Evolutionary conservation across 495 filamentous ascomycete genomes (phyloP).

Genomic region (Aspergillus olivimuriae): DNA sequence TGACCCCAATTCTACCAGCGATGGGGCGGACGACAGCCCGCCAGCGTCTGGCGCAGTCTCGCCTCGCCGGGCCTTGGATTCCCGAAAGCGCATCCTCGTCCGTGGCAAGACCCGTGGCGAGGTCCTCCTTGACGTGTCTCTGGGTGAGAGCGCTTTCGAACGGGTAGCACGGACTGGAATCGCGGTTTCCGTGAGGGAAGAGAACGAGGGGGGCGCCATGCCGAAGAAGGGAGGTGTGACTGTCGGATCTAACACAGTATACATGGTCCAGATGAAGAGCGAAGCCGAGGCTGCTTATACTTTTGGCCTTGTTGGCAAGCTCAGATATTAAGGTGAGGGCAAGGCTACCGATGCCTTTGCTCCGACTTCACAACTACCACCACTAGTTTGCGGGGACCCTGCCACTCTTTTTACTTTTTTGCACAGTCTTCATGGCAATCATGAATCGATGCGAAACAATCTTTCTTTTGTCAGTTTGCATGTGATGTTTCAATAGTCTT

Average conservation of each 20-base stretch:
- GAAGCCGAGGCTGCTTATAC: constrained; percentile 56
- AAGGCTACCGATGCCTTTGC: too few relatives aligned
- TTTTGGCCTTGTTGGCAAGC: constrained; percentile 55
- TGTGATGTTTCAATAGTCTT: too few relatives aligned
- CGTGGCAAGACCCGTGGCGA: constrained; percentile 58
- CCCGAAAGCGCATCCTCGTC: constrained; percentile 80
- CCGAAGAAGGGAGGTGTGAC: constrained; percentile 64
- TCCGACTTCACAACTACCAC: too few relatives aligned
- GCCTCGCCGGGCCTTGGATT: constrained; percentile 27
- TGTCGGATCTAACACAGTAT: constrained; percentile 63
- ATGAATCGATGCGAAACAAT: too few relatives aligned
- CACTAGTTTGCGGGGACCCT: too few relatives aligned
- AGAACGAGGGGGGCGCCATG: constrained; percentile 62
- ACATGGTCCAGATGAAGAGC: constrained; percentile 75
- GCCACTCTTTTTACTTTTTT: too few relatives aligned
- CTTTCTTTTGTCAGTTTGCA: too few relatives aligned
- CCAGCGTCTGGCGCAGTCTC: constrained; percentile 31
- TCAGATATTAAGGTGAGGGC: constrained; percentile 52
- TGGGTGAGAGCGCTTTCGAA: constrained; percentile 80
- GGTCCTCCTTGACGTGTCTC: constrained; percentile 72
- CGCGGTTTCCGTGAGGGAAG: constrained; percentile 80
- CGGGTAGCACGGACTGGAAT: constrained; percentile 77
- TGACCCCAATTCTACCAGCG: constrained; percentile 15
- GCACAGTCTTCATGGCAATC: too few relatives aligned
- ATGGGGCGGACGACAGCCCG: constrained; percentile 17